These are phyloP conservation scores for Fraxinus sp. DNA, from an alignment of 305 asterid species.

Conservation along the genomic window DNA sequence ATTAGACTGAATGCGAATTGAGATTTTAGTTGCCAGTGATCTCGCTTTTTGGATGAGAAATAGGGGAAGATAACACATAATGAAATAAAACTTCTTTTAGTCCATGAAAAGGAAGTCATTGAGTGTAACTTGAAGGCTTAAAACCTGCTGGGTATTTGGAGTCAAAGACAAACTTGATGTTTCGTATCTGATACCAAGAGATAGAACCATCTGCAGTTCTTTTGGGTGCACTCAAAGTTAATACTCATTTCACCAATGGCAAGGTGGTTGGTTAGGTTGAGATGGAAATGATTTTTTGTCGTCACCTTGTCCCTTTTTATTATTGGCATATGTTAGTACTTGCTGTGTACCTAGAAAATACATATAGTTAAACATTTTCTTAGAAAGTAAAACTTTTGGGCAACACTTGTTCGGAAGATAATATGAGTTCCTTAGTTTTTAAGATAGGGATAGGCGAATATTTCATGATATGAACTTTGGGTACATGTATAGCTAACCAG, in stretches of 20 bases:
- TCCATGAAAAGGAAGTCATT: not conserved
- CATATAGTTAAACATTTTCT: not conserved
- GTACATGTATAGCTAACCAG: not conserved
- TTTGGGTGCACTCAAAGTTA: not conserved
- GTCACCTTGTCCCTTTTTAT: not conserved
- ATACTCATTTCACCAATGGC: not conserved
- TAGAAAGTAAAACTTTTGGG: not conserved
- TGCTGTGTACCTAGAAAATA: not conserved
- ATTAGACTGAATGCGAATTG: not conserved
- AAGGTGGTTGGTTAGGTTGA: not conserved
- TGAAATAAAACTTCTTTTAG: not conserved
- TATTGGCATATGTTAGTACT: not conserved
- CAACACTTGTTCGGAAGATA: not conserved
- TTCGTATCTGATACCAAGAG: not conserved
- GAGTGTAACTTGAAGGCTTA: not conserved
- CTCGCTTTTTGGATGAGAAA: not conserved
- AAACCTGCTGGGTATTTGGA: not conserved
- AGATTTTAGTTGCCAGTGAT: not conserved
- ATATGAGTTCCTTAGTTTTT: not conserved
- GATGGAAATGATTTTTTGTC: not conserved
- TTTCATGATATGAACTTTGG: not conserved
- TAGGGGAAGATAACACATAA: not conserved
- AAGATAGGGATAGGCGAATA: not conserved
- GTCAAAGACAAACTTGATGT: not conserved
- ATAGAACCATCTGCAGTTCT: not conserved